Evolutionary conservation across 2,329 filamentous ascomycete species (phyloP), one percentile per base, ranked within the genome.

Genomic region (Colletotrichum musicola): DNA sequence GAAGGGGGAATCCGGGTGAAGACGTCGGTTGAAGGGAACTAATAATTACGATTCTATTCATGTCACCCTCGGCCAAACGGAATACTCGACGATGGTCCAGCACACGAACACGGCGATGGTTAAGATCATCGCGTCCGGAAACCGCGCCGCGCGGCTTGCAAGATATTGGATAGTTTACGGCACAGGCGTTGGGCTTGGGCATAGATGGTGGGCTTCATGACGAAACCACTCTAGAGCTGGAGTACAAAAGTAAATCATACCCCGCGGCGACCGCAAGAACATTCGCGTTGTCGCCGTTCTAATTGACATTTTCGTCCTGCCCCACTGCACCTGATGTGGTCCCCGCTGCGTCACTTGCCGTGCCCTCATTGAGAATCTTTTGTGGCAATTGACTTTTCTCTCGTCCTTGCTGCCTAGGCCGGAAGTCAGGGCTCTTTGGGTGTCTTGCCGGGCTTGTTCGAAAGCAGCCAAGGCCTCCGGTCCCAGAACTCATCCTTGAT

Each of bases 401-500:
- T 10, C 27, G 27, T 35, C 30, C 2, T 35, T 35, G 30, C 44
- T 38, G 25, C 18, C 35, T 42, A 6, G 6, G 2, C 47, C 10
- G 1, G 1, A 4, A 35, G 35, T 77, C 73, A 85, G 61, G 81
- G 82, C 77, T 89, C 86, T 75, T 89, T 89, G n/a, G 90, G 90
- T 73, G 91, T 83, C 75, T 88, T 91, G 22, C 92, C 92, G 5
- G 91, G 91, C 78, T 89, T 92, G 71, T 92, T 91, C 1, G 91
- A 93, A 61, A 95, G 77, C 64, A 96, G 85, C 93, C 95, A 98
- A 1, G 95, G 94, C 76, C 95, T 86, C 74, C 86, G 87, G 71
- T 93, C 87, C 96, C 96, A 99, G 77, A 99, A 99, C 4, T 93
- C 92, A 79, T 98, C 93, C 74, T 92, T 94, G 80, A 99, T 98